Base-by-base conservation (phyloP, 352 stramenopile species). In the Thraustochytrium sp. region DNA sequence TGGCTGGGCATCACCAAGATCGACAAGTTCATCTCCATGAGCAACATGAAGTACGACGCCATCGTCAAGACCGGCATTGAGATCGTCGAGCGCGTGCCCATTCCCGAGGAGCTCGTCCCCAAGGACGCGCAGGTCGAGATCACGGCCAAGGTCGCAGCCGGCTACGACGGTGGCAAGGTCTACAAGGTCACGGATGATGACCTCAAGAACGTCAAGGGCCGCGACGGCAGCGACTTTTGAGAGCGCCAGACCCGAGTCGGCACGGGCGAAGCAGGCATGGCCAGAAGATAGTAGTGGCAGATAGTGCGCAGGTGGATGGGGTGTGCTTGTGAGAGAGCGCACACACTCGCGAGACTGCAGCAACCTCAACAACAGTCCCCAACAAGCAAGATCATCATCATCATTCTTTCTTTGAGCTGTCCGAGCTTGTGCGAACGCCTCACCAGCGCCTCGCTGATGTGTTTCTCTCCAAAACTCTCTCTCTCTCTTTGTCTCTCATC, bases 31-130 rank as follows among this genome's bases (percentile, higher is more conserved):
- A 93, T 98, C 56, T 97, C 93, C 62, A 99, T 99, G 97, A 98
- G 92, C 85, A 96, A 99, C 90, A 99, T 99, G 97, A 99, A 99
- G 87, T 99, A 99, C 90, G 94, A 99, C 85, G 97, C 97, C 48
- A 99, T 99, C 85, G 93, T 98, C 13, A 94, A 91, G 13, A 98
- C 74, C 80, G 96, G 97, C 49, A 99, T 99, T 88, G 91, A 98
- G 84, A 99, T 99, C 87, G 94, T 98, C 23, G 96, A 99, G 89
- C 93, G 97, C 53, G 93, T 99, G 54, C 95, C 97, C 54, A 99
- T 99, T 87, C 97, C 97, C 4, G 92, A 96, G 72, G 96, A 99
- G 63, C 90, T 99, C 26, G 95, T 99, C 13, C 97, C 97, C 9
- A 91, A 95, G 53, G 97, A 99, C 88, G 97, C 94, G 16, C 91